Evolutionary conservation across 352 stramenopile genomes (phyloP).

Genomic region (Phytophthora brassicae): DNA sequence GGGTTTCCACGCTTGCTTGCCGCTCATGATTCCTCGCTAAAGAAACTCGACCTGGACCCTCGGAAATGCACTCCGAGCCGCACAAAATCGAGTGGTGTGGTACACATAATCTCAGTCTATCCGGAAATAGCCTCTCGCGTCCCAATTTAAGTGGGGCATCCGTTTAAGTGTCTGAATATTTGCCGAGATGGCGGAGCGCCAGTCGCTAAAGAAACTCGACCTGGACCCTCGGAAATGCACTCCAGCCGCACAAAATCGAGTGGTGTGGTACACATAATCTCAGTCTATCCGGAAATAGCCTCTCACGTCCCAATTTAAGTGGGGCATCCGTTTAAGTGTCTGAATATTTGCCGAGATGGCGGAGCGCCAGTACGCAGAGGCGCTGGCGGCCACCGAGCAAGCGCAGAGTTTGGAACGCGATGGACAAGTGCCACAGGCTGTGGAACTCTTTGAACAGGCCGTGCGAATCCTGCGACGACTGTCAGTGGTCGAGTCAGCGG

Average conservation of each 20-base stretch:
- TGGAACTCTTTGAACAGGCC: slow-evolving; percentile 51
- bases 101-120: not conserved
- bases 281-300: no score
- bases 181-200: slow-evolving; percentile 57
- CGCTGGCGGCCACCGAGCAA: slow-evolving; percentile 53
- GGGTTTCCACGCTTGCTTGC: slow-evolving; percentile 67
- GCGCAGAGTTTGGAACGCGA: slow-evolving; percentile 42
- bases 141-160: no score
- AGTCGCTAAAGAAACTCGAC: slow-evolving; percentile 15
- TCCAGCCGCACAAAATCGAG: not conserved
- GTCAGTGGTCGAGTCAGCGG: slow-evolving; percentile 71
- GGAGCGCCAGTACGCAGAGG: slow-evolving; percentile 71
- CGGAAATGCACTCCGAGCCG: slow-evolving; percentile 12
- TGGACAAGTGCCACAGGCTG: slow-evolving; percentile 30
- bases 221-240: slow-evolving; percentile 19
- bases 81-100: not conserved
- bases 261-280: not conserved
- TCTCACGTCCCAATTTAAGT: no score
- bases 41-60: slow-evolving; percentile 6
- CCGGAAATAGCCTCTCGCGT: no score
- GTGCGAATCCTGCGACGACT: slow-evolving; percentile 68
- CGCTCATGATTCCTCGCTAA: slow-evolving; percentile 49
- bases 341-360: slow-evolving; percentile 36
- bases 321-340: not conserved
- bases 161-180: slow-evolving; percentile 6